A percentile compares a stretch with the other conserved stretches of the same genome.
Conservation (phyloP, 306 rosid genomes). For the Cucumis cinereus region DNA sequence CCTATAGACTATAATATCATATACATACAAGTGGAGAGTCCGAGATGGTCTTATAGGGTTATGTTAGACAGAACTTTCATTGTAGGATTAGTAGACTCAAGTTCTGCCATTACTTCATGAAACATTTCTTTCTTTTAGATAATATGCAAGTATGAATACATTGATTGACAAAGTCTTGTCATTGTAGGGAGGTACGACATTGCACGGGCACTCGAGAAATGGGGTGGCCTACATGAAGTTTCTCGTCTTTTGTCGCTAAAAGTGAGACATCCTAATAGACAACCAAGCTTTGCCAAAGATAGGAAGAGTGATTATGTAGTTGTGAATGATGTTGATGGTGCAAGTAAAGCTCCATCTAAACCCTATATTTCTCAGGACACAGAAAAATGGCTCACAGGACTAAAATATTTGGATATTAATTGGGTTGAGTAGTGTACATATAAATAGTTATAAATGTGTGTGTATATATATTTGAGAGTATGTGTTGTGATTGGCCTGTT, state of each 20-base stretch:
- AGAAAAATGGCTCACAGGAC: conserved; percentile 57
- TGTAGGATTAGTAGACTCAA: too few species aligned
- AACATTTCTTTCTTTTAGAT: neutral
- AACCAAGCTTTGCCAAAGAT: conserved; percentile 27
- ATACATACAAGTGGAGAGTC: too few species aligned
- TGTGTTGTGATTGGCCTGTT: neutral
- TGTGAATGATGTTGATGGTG: conserved; percentile 26
- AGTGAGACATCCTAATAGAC: conserved; percentile 53
- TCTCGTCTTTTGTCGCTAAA: conserved; percentile 74
- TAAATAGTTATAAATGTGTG: neutral
- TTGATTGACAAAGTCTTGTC: neutral
- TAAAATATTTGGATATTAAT: conserved; percentile 61
- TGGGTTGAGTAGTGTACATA: conserved; percentile 45
- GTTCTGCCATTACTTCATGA: neutral
- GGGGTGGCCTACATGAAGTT: conserved; percentile 95
- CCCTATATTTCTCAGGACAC: conserved; percentile 53
- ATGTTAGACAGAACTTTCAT: neutral
- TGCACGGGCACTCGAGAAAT: conserved; percentile 82
- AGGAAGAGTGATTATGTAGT: conserved; percentile 29
- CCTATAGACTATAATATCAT: too few species aligned
- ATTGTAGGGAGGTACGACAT: conserved; percentile 68
- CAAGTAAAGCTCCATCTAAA: conserved; percentile 26
- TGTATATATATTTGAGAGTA: neutral
- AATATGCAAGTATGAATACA: neutral
- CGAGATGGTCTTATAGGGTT: neutral